These are phyloP conservation scores for Macrocystidia cucumis DNA, from an alignment of 1,284 basidiomycete species.

Conservation along the genomic window DNA sequence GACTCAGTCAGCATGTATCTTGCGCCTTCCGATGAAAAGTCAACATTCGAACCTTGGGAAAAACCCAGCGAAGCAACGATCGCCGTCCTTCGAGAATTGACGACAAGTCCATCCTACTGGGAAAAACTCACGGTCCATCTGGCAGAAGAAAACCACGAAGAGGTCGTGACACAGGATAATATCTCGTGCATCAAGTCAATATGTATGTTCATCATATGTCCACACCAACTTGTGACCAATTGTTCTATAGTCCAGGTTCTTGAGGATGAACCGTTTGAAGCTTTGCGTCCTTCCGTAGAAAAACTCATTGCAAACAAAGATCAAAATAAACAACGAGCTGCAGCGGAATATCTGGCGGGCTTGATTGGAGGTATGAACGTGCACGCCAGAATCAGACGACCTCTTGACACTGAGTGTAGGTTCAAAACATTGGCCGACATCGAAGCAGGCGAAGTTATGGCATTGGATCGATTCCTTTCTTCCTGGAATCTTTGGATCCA, in stretches of 20 bases:
- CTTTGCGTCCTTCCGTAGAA: conserved; percentile 46
- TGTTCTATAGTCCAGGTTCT: conserved; percentile 51
- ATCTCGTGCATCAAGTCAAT: conserved; percentile 69
- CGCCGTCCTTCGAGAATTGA: conserved; percentile 35
- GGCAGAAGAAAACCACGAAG: conserved; percentile 60
- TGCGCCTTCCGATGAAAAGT: conserved; percentile 36
- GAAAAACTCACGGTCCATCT: conserved; percentile 51
- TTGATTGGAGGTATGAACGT: conserved; percentile 48
- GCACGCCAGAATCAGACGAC: background rate
- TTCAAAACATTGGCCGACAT: conserved; percentile 82
- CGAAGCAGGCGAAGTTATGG: conserved; percentile 70
- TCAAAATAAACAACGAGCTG: conserved; percentile 82
- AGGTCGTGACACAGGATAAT: conserved; percentile 54
- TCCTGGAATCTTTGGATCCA: conserved; percentile 56
- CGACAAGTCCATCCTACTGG: conserved; percentile 46
- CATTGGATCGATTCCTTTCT: conserved; percentile 74
- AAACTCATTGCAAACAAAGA: conserved; percentile 49
- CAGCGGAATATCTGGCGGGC: conserved; percentile 82
- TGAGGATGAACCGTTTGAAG: conserved; percentile 56
- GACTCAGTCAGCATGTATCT: conserved; percentile 35
- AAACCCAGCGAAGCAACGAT: conserved; percentile 36
- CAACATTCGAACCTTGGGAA: conserved; percentile 54
- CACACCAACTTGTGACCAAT: conserved; percentile 8
- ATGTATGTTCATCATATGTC: conserved; percentile 34
- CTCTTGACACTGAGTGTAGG: conserved; percentile 30